phyloP scores from a whole-genome alignment of 352 stramenopile species.

The Pythium monospermum region DNA sequence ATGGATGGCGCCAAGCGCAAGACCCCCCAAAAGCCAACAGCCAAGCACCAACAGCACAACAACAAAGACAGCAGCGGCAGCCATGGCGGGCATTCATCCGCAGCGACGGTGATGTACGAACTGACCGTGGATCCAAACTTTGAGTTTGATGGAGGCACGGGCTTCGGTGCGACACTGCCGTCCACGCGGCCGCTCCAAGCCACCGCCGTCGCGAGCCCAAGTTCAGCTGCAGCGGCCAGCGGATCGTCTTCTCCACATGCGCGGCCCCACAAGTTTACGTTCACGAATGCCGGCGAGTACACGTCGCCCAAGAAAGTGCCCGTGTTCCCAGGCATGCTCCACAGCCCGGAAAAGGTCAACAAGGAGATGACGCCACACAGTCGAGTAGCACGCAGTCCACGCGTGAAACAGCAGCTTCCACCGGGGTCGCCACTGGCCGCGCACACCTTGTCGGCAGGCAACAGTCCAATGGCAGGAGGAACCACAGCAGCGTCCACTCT shows the following conservation, averaged over 20 bases:
- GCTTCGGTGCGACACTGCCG: constrained; percentile 48
- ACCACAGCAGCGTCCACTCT: background rate
- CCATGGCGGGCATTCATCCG: constrained; percentile 7
- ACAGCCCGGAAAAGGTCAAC: constrained; percentile 48
- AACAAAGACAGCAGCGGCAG: background rate
- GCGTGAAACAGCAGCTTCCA: constrained; percentile 19
- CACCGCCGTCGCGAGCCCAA: constrained; percentile 19
- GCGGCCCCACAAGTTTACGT: constrained; percentile 53
- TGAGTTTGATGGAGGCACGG: constrained; percentile 65
- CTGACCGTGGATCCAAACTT: constrained; percentile 57
- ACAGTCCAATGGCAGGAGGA: background rate
- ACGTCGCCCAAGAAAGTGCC: constrained; percentile 76
- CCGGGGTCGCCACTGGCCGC: background rate
- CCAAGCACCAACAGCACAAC: constrained; percentile 1
- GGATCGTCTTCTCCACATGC: constrained; percentile 9
- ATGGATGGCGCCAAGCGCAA: constrained; percentile 22
- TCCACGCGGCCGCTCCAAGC: constrained; percentile 47
- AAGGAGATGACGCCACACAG: constrained; percentile 9
- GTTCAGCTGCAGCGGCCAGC: background rate
- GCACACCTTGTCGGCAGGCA: background rate
- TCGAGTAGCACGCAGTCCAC: constrained; percentile 27
- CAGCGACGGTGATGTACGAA: constrained; percentile 29
- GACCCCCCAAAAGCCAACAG: constrained; percentile 10
- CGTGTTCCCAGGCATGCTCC: constrained; percentile 54
- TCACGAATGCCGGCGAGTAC: constrained; percentile 62